Evolutionary conservation across 495 filamentous ascomycete species (phyloP), one percentile per base, ranked within the genome.

Genomic region (Penicillium cataractarum): DNA sequence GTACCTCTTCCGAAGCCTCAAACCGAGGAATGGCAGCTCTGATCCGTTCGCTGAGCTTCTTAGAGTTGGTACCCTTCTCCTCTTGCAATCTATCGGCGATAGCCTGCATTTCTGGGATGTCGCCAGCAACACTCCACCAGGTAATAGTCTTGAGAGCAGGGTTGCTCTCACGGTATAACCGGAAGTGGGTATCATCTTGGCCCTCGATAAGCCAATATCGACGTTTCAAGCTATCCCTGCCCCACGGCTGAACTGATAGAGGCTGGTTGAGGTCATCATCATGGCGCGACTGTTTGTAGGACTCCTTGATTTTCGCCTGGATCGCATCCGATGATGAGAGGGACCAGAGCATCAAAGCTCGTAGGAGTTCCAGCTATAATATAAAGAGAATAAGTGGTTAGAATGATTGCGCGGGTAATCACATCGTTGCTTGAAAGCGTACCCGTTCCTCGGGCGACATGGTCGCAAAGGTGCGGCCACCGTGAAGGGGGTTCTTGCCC

Each of bases 171-270:
- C 96, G 83, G 72, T 98, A 99, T n/a, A 99, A 84, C 44, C 95
- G 84, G 72, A 98, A 98, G 55, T 89, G 80, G 6, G 95, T 98
- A 74, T 99, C 96, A 70, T 98, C 93, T 66, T 89, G 87, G 13
- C 95, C 95, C 74, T 98, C 95, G 58, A 98, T 87, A 33, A 99
- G 83, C 84, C 89, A 99, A 76, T 97, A 98, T 57, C 92, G 84
- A 32, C 96, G 87, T 77, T 96, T 96, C 62, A 96, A 83, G 57
- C 91, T 91, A 73, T 99, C 95, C 26, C 87, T 82, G 9, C 95
- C 95, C 95, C 95, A 99, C 3, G 92, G 88, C 74, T 98, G 95
- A 19, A 99, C 90, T 15, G 93, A 96, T 19, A 98, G 82, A 17
- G 92, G 91, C 63, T 96, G 92, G 73, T 98, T 97, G 17, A 93